Conservation (phyloP, 371 early-diverging fungal species). For the Furculomyces boomerangus region DNA sequence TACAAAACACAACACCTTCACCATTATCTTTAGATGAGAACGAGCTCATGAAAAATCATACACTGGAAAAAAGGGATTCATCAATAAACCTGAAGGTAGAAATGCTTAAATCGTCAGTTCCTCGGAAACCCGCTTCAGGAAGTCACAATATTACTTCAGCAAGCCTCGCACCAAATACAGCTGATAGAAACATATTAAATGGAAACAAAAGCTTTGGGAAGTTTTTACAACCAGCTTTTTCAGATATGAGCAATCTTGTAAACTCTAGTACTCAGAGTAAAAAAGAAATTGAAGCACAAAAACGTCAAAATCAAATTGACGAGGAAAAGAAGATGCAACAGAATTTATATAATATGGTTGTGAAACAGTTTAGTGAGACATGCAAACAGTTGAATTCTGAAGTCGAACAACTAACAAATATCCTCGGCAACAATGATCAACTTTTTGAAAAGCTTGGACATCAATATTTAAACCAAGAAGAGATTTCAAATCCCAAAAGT, state of each 20-base stretch:
- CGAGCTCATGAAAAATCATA: background rate
- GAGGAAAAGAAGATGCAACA: background rate
- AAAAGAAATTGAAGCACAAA: background rate
- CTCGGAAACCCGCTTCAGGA: constrained; percentile 1
- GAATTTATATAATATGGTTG: background rate
- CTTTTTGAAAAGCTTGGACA: background rate
- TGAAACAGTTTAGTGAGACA: background rate
- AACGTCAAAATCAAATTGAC: background rate
- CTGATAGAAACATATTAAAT: background rate
- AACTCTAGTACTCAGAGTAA: background rate
- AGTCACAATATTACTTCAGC: background rate
- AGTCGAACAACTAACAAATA: background rate
- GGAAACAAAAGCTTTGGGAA: too few species aligned
- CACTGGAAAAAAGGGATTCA: background rate
- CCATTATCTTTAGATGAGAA: background rate
- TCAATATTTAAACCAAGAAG: background rate
- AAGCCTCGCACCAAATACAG: background rate
- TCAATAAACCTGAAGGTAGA: background rate
- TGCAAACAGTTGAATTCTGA: background rate
- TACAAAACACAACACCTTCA: background rate
- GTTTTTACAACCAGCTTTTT: too few species aligned
- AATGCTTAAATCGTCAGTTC: background rate
- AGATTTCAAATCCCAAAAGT: background rate
- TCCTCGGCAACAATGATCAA: background rate
- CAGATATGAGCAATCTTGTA: too few species aligned